Evolutionary conservation across 352 stramenopile species (phyloP).

Genomic region (Phytophthora megakarya): DNA sequence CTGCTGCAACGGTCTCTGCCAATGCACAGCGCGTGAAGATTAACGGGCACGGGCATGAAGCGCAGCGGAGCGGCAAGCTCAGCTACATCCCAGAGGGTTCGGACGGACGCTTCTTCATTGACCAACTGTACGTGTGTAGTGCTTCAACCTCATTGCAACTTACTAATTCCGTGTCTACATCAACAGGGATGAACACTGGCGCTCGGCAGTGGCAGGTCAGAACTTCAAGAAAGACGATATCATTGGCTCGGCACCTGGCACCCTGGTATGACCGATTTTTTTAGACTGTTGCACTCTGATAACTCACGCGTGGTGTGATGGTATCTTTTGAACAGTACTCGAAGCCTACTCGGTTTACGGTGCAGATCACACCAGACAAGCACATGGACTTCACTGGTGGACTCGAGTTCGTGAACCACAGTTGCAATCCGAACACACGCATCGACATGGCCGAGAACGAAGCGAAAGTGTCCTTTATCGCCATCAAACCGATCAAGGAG

Average conservation of each 20-base stretch:
- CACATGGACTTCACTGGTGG: conserved; percentile 86
- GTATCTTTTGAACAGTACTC: conserved; percentile 39
- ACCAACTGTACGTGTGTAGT: conserved; percentile 52
- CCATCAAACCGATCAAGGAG: conserved; percentile 72
- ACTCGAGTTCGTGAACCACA: conserved; percentile 90
- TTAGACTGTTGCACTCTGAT: neutral
- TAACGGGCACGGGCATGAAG: conserved; percentile 26
- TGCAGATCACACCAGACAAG: conserved; percentile 77
- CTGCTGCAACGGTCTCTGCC: conserved; percentile 33
- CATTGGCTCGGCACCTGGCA: conserved; percentile 72
- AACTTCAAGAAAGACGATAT: conserved; percentile 65
- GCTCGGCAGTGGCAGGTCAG: conserved; percentile 70
- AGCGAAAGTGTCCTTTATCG: conserved; percentile 75
- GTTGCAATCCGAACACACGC: conserved; percentile 83
- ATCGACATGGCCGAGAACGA: conserved; percentile 80
- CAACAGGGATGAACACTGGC: conserved; percentile 67
- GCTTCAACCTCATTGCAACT: neutral
- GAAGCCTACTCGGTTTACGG: conserved; percentile 80
- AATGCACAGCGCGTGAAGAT: conserved; percentile 29
- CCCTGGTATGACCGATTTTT: conserved; percentile 52
- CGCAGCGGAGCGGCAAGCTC: conserved; percentile 34
- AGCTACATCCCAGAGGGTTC: conserved; percentile 65
- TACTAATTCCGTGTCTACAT: neutral
- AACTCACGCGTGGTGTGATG: conserved; percentile 6
- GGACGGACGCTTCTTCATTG: conserved; percentile 72